These are phyloP conservation scores for Sanguinoderma infundibulare DNA, from an alignment of 1,284 basidiomycete species.

Conservation along the genomic window DNA sequence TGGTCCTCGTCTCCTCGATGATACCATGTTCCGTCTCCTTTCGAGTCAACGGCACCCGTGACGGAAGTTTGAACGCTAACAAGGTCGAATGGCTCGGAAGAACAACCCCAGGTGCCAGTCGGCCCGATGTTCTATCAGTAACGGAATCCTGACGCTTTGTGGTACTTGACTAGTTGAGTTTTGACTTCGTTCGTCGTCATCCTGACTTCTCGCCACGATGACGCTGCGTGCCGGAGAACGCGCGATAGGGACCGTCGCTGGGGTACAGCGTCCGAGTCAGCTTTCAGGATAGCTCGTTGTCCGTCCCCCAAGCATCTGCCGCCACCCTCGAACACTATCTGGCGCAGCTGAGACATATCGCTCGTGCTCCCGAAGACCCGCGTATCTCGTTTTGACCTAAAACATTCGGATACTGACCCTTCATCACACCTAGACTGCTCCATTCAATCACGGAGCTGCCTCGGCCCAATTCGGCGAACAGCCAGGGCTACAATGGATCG, in stretches of 20 bases:
- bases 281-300: not conserved
- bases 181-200: not conserved
- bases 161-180: constrained; percentile 3
- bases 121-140: constrained; percentile 14
- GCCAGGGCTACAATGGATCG: not conserved
- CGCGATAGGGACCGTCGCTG: constrained; percentile 3
- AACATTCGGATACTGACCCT: not conserved
- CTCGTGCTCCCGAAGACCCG: not conserved
- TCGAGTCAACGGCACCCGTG: not conserved
- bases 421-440: not conserved
- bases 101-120: constrained; percentile 17
- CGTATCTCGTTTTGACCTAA: not conserved
- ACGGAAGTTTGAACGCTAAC: not conserved
- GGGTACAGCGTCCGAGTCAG: too few species aligned
- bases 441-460: not conserved
- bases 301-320: not conserved
- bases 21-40: not conserved
- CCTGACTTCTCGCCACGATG: constrained; percentile 2
- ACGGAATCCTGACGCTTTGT: not conserved
- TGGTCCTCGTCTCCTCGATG: not conserved
- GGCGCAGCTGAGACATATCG: not conserved
- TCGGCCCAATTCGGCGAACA: not conserved
- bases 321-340: not conserved
- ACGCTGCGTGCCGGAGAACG: constrained; percentile 8
- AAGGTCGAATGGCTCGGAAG: constrained; percentile 5